Conservation (phyloP, 306 rosid genomes). For the Inga laurina region DNA sequence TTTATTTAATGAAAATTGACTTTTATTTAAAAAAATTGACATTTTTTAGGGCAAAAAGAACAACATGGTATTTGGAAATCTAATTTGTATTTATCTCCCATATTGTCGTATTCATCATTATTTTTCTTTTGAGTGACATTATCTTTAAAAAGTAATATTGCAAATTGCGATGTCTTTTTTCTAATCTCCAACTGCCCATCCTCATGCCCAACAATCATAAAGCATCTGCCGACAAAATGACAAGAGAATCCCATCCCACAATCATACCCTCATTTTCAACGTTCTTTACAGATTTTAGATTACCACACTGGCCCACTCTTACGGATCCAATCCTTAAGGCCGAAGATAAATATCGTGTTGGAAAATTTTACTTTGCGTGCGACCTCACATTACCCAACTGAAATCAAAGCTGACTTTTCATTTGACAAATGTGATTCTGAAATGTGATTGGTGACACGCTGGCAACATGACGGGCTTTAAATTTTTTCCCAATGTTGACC, state of each 20-base stretch:
- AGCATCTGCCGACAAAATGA: not conserved
- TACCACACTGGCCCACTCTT: no score
- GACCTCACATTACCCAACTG: not conserved
- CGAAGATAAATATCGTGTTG: not conserved
- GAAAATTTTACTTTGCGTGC: not conserved
- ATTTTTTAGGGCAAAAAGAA: no score
- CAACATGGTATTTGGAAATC: not conserved
- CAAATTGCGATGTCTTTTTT: not conserved
- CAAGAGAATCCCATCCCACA: not conserved
- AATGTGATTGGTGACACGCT: not conserved
- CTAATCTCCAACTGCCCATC: not conserved
- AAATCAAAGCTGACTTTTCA: not conserved
- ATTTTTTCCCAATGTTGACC: not conserved
- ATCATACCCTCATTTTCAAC: not conserved
- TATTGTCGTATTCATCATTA: no score
- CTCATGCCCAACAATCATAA: not conserved
- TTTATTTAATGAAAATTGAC: no score
- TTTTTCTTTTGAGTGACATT: no score
- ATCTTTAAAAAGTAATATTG: not conserved
- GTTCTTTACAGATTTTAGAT: not conserved
- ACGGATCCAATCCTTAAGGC: not conserved
- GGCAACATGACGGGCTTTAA: not conserved
- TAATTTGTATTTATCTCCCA: no score
- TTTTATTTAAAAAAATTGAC: no score
- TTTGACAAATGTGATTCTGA: not conserved